Base-by-base conservation (phyloP, 2,329 filamentous ascomycete genomes). In the Drechslerella coelobrocha region DNA sequence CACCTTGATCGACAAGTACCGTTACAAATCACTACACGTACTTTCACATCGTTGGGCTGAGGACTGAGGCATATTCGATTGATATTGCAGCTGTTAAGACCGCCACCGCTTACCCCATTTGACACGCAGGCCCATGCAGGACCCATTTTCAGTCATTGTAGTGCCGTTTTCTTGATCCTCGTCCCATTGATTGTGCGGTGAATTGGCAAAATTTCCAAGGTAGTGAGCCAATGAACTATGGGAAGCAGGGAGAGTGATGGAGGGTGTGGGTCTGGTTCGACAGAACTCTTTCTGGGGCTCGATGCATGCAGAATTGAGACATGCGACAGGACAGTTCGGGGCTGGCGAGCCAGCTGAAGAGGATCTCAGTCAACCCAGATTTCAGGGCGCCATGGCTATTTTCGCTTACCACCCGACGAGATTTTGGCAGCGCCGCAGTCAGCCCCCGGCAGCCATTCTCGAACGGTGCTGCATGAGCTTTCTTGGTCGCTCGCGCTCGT, bases 351-450 rank as follows among this genome's bases (percentile, higher is more conserved):
- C 9, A 45, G 8, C 41, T 45, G 41, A 45, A 45, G 41, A 45
- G 9, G n/a, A 21, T 5, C 14, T 17, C 41, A 19, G 19, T 21
- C 21, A 2, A 21, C 41, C 41, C 41, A 45, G 41, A 23, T 45
- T 45, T 39, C 41, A 7, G 19, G 2, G 41, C 41, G 41, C 41
- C 41, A 45, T 45, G 41, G 41, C 41, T 45, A 8, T 45, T 23
- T 23, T 19, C 14, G 14, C 19, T 45, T 19, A n/a, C 41, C 8
- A 5, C 19, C 19, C 10, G 41, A 45, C 2, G 5, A 17, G 5
- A 19, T 23, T 45, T 45, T 45, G 41, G 41, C 41, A 45, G 41
- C 41, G 41, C 41, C 41, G 41, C 41, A 45, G 41, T 45, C 41
- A 45, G 41, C 41, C 41, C 37, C n/a, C 37, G 37, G n/a, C 9